Percentiles rank a stretch among this genome's conserved stretches.
phyloP scores from a whole-genome alignment of 495 filamentous ascomycete genomes.

The Margaritispora aquatica region DNA sequence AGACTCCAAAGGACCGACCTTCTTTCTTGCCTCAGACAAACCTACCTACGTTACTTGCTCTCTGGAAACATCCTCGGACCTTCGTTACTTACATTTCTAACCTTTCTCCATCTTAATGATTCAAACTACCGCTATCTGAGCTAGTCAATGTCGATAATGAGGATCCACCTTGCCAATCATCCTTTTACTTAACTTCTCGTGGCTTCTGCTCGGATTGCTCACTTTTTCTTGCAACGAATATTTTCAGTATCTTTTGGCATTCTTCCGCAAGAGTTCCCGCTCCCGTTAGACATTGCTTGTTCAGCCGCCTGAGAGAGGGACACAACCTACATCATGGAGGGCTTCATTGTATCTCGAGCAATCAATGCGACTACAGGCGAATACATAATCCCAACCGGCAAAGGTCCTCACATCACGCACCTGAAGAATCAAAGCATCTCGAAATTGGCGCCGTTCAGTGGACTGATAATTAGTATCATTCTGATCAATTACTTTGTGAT shows the following conservation, averaged over 20 bases:
- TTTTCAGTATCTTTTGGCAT: background rate
- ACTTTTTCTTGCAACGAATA: background rate
- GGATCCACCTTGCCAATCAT: background rate
- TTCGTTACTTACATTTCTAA: background rate
- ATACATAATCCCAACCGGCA: background rate
- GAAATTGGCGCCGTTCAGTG: slow-evolving; percentile 35
- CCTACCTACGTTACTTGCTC: background rate
- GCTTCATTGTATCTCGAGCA: background rate
- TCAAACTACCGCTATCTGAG: background rate
- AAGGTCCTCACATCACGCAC: slow-evolving; percentile 15
- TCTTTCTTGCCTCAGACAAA: background rate
- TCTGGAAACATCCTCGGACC: slow-evolving; percentile 4
- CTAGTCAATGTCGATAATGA: background rate
- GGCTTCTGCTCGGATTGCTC: background rate
- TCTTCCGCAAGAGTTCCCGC: too few relatives aligned
- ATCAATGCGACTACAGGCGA: background rate
- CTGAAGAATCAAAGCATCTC: slow-evolving; percentile 31
- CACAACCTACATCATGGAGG: background rate
- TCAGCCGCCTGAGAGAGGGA: background rate
- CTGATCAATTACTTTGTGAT: slow-evolving; percentile 37
- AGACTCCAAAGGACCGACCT: too few relatives aligned
- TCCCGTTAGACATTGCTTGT: too few relatives aligned
- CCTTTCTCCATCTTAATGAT: background rate
- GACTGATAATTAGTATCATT: slow-evolving; percentile 36
- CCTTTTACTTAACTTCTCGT: background rate